Evolutionary conservation across 2,329 filamentous ascomycete species (phyloP), one percentile per base, ranked within the genome.

Genomic region (Colletotrichum siamense): DNA sequence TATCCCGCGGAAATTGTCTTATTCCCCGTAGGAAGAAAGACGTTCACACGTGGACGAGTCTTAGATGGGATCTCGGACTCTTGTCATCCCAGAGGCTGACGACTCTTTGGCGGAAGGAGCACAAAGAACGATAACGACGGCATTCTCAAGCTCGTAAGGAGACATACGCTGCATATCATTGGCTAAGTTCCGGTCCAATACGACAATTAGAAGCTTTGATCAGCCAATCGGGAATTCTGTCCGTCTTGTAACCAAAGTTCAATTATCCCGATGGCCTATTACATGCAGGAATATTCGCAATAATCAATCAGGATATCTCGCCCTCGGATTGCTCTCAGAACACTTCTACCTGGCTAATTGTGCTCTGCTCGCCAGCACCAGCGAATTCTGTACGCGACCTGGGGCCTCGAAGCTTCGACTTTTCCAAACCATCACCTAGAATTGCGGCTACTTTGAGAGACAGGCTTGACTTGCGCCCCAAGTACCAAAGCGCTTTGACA

Each of bases 391-490:
- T 24, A 4, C 1, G 3, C 3, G 39, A 22, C n/a, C 44, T n/a
- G 6, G 8, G 44, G 6, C 44, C 44, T 13, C 44, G 44, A n/a
- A 66, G 22, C 86, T 95, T 89, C 94, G 4, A 93, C 94, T 34
- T 93, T n/a, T 73, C 94, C 82, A 95, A 85, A 80, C 92, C 94
- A 84, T 95, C 94, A 10, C 92, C 95, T 9, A 95, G 85, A 78
- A 95, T 94, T 8, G 22, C 44, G 15, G 73, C 73, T 7, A 76
- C 64, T 18, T 73, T 64, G 5, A 64, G n/a, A 1, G 73, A 73
- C 6, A 76, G 8, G 16, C 57, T 65, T 5, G 73, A 76, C 79
- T 91, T 92, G 73, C 87, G 87, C 3, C 90, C 90, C 22, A 92
- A 82, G 69, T 88, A 88, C 85, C 89, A 90, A 30, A 92, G 82